Evolutionary conservation across 306 rosid genomes (phyloP), one percentile per base, ranked within the genome.

Genomic region (Sechiopsis laciniata): DNA sequence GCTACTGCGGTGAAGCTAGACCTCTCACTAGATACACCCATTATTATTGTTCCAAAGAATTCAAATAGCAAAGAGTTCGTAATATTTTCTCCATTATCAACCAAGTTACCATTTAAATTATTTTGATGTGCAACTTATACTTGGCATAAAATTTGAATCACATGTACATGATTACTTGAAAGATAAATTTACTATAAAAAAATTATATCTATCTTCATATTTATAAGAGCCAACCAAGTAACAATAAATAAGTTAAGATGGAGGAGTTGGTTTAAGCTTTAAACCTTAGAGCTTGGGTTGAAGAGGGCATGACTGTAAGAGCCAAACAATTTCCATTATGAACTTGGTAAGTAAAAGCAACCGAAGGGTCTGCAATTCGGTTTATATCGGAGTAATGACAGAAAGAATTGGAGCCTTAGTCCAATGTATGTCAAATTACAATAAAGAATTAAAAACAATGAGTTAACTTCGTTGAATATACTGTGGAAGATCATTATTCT

Each of bases 21-120:
- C 77, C 95, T 94, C 69, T 84, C 96, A n/a, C 97, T 94, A 11
- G 99, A 94, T 75, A 89, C 99, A 66, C 99, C 99, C 76, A 86
- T 88, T 74, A 94, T 94, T 46, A 60, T 94, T 79, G 85, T 94
- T 84, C 99, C 99, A 15, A 79, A 85, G 83, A 82, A 91, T 84
- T 91, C 97, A 77, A 80, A 54, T 51, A 91, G 99, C 87, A 91
- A 88, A 85, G 96, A 94, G 99, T 94, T 35, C 67, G 99, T 88
- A 68, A 71, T 80, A 75, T 37, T 74, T 50, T 32, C 71, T 69
- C 64, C 45, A 51, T 51, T 72, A 76, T 15, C 12, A 57, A 62
- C 70, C 74, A 10, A 77, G 29, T 68, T 12, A 20, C 14, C 42
- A 48, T 68, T 13, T 14, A 21, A 17, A 20, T 7, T 12, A 21